Percentiles rank a stretch among this genome's conserved stretches.
Evolutionary conservation across 2,329 filamentous ascomycete genomes (phyloP).

Genomic region (Pseudogymnoascus sp.): DNA sequence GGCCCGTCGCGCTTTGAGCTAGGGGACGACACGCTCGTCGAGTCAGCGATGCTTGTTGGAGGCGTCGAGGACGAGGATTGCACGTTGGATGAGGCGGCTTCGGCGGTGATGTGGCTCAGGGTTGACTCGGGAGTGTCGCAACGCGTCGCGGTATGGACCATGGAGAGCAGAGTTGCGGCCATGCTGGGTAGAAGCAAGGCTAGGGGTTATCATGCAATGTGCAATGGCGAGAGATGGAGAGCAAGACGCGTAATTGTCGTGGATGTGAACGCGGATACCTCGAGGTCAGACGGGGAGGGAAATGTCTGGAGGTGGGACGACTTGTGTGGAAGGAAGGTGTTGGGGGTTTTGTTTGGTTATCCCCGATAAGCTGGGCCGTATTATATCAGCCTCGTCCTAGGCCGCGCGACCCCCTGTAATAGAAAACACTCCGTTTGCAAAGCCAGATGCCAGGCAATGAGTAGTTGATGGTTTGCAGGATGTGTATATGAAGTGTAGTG

Average conservation of each 20-base stretch:
- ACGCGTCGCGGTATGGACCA: slow-evolving; percentile 1
- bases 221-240: background rate
- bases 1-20: slow-evolving; percentile 26
- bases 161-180: background rate
- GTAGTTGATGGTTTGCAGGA: background rate
- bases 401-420: background rate
- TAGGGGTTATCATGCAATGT: background rate
- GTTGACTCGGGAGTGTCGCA: slow-evolving; percentile 19
- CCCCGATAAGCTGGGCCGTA: slow-evolving; percentile 6
- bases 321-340: background rate
- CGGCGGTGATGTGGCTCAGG: slow-evolving; percentile 23
- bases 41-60: slow-evolving; percentile 59
- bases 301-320: background rate
- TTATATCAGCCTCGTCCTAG: slow-evolving; percentile 6
- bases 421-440: background rate
- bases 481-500: background rate
- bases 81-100: slow-evolving; percentile 21
- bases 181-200: background rate
- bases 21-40: slow-evolving; percentile 48
- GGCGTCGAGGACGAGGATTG: slow-evolving; percentile 47
- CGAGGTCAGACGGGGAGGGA: background rate
- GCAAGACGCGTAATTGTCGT: slow-evolving; percentile 6
- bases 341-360: slow-evolving; percentile 7
- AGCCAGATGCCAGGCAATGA: background rate
- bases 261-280: background rate